phyloP scores from a whole-genome alignment of 139 green algal species.

The Picochlorum sp. region DNA sequence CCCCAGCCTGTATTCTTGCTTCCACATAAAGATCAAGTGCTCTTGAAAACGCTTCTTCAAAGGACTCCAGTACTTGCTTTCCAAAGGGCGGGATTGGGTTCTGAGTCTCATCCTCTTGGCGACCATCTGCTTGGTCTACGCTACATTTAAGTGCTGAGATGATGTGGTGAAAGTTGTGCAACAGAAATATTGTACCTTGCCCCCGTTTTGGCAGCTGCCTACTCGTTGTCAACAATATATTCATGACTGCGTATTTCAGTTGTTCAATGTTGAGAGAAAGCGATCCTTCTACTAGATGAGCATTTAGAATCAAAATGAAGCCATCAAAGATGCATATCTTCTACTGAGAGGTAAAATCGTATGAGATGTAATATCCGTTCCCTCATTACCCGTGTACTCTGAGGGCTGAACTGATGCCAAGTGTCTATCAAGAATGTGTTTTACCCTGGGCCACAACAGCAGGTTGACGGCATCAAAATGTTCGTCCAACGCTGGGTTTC shows the following conservation, averaged over 20 bases:
- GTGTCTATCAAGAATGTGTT: conserved; percentile 74
- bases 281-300: conserved; percentile 49
- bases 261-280: conserved; percentile 63
- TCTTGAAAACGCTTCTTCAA: conserved; percentile 60
- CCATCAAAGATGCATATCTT: conserved; percentile 70
- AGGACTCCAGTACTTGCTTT: conserved; percentile 60
- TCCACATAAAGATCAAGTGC: conserved; percentile 75
- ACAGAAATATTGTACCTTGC: conserved; percentile 83
- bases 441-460: conserved; percentile 87
- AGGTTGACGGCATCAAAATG: conserved; percentile 92
- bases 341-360: conserved; percentile 8
- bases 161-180: conserved; percentile 84
- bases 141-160: conserved; percentile 40
- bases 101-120: neutral
- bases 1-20: conserved; percentile 51
- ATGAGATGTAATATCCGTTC: neutral
- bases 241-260: conserved; percentile 51
- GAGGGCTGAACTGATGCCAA: conserved; percentile 44
- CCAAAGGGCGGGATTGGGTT: conserved; percentile 22
- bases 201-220: conserved; percentile 26
- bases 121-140: neutral
- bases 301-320: conserved; percentile 74
- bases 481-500: conserved; percentile 78
- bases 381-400: neutral
- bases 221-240: conserved; percentile 49